Evolutionary conservation across 2,329 filamentous ascomycete genomes (phyloP).

Genomic region (Aureobasidium sp.): DNA sequence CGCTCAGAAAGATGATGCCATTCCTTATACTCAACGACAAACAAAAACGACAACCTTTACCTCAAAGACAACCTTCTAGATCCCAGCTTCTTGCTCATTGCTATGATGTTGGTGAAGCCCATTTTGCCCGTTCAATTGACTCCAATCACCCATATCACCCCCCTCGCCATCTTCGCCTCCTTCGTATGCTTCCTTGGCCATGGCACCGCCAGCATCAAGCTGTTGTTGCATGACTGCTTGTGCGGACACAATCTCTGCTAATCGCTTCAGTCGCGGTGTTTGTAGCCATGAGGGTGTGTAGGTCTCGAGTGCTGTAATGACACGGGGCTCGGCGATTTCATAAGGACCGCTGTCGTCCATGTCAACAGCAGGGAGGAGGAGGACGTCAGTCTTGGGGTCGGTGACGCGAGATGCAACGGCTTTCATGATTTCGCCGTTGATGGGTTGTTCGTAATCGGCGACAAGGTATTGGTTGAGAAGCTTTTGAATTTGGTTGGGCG

Average conservation of each 20-base stretch:
- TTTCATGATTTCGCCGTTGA: constrained; percentile 99
- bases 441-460: constrained; percentile 97
- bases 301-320: constrained; percentile 92
- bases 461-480: constrained; percentile 97
- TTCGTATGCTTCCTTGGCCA: constrained; percentile 8
- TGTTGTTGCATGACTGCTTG: constrained; percentile 79
- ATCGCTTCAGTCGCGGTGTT: constrained; percentile 86
- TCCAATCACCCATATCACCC: constrained; percentile 12
- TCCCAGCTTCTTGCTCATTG: constrained; percentile 8
- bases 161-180: background rate
- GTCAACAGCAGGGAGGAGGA: constrained; percentile 87
- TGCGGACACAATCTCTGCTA: constrained; percentile 96
- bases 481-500: constrained; percentile 98
- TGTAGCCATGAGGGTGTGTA: constrained; percentile 98
- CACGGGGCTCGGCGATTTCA: constrained; percentile 92
- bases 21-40: background rate
- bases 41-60: constrained; percentile 1
- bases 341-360: constrained; percentile 99
- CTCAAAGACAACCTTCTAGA: constrained; percentile 9
- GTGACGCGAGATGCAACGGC: constrained; percentile 93
- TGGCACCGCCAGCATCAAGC: constrained; percentile 21
- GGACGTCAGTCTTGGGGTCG: constrained; percentile 86
- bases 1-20: background rate
- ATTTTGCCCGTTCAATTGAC: constrained; percentile 10
- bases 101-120: background rate